Percentiles rank a stretch among this genome's conserved stretches.
These are phyloP conservation scores for Cryphonectria carpinicola DNA, from an alignment of 2,329 filamentous ascomycete genomes.

Conservation along the genomic window DNA sequence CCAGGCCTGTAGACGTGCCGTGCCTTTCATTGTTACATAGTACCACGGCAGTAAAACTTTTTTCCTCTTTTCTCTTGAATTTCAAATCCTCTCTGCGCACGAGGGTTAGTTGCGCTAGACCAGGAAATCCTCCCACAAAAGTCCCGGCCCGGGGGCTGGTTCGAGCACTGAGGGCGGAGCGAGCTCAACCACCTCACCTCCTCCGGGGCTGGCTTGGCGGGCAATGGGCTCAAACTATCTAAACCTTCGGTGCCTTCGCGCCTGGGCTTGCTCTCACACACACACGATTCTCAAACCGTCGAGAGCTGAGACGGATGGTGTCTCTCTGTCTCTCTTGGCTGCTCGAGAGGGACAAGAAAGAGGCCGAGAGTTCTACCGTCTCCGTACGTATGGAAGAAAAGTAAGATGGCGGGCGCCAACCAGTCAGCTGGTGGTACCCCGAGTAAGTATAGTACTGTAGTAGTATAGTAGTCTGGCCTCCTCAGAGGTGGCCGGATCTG, in stretches of 20 bases:
- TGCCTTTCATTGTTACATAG: not conserved
- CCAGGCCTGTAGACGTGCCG: not conserved
- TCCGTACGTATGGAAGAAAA: not conserved
- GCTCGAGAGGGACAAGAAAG: not conserved
- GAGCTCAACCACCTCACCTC: not conserved
- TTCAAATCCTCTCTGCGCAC: not conserved
- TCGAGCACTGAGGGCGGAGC: not conserved
- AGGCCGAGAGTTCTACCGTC: not conserved
- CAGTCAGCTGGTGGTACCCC: not conserved
- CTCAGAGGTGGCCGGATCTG: slow-evolving; percentile 3
- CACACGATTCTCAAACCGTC: not conserved
- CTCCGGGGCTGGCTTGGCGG: not conserved
- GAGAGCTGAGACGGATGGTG: not conserved
- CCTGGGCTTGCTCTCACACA: not conserved
- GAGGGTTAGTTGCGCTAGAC: not conserved
- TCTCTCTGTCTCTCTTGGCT: not conserved
- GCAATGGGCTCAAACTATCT: not conserved
- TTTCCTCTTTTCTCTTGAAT: not conserved
- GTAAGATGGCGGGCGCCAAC: not conserved
- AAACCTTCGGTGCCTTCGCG: not conserved
- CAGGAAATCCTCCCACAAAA: not conserved
- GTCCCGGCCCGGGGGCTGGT: too few species aligned
- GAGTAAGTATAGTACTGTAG: not conserved
- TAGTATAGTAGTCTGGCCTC: not conserved
- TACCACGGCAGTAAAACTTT: not conserved